Base-by-base conservation (phyloP, 331 rosid species). In the Quercus phellos region DNA sequence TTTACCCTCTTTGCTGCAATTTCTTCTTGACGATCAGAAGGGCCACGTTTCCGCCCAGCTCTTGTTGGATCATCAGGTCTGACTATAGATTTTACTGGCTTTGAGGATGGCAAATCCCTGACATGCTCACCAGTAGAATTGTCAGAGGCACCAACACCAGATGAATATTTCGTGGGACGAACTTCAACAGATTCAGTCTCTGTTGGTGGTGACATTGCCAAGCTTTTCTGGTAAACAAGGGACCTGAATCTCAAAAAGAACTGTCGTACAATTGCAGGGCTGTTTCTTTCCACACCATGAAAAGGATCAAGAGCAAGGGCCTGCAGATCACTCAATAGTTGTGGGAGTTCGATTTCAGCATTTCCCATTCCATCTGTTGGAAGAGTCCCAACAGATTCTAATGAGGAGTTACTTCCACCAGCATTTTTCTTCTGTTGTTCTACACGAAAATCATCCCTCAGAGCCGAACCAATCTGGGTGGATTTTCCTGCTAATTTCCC, bases 11-110 rank as follows among this genome's bases (percentile, higher is more conserved):
- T 95, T 0, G 93, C 93, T 46, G 98, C 88, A 70, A 90, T 91
- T 80, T 95, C 98, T 79, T 89, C 99, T 87, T 93, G 98, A 30
- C 98, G 94, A 77, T 93, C 98, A 55, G 99, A 93, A 42, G 86
- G 91, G 17, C 77, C 84, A 78, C 99, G 90, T 79, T 95, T 95
- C 82, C 92, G 83, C 68, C 99, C 99, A 74, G 92, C 76, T 82
- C 83, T 87, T 8, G 92, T 84, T 26, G 93, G 96, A 84, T 91
- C 94, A 8, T 88, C 90, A 3, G 88, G 87, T 78, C 99, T 86
- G 75, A 75, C 86, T n/a, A 84, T 18, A 60, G 88, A 94, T 84
- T 90, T 95, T 43, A 72, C 89, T 9, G 88, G 82, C 72, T 89
- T 94, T 66, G 83, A 84, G 50, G 80, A 68, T 7, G 90, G 73